A percentile compares a stretch with the other conserved stretches of the same genome.
Conservation (phyloP, 108 stramenopile species). For the Bacterosira constricta region DNA sequence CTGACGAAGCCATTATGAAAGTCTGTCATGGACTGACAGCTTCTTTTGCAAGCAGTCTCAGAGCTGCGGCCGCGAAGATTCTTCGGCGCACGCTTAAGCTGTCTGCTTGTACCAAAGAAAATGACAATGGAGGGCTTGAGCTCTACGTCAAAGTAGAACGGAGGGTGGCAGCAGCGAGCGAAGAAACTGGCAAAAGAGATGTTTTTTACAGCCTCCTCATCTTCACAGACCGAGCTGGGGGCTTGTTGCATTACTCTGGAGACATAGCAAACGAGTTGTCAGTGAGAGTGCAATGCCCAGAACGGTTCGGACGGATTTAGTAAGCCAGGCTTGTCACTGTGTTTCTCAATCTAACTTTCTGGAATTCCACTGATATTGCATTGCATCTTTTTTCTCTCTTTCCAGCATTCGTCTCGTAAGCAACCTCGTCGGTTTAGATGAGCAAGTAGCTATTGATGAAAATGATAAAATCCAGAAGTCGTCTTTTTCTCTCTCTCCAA, state of each 20-base stretch:
- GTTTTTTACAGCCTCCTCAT: constrained; percentile 70
- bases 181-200: constrained; percentile 8
- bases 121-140: constrained; percentile 12
- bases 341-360: not conserved
- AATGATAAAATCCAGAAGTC: constrained; percentile 39
- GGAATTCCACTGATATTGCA: not conserved
- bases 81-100: constrained; percentile 62
- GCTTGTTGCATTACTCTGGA: constrained; percentile 58
- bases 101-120: constrained; percentile 46
- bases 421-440: constrained; percentile 74
- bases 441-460: constrained; percentile 39
- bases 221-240: constrained; percentile 70
- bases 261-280: constrained; percentile 50
- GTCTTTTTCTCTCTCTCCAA: constrained; percentile 43
- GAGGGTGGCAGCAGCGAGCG: constrained; percentile 10
- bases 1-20: constrained; percentile 52
- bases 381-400: not conserved
- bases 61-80: constrained; percentile 51
- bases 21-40: constrained; percentile 47
- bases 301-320: constrained; percentile 58
- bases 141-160: constrained; percentile 30
- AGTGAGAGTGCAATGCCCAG: constrained; percentile 51
- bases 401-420: constrained; percentile 59
- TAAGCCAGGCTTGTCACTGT: constrained; percentile 1
- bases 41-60: constrained; percentile 66